A percentile compares a stretch with the other conserved stretches of the same genome.
phyloP scores from a whole-genome alignment of 495 filamentous ascomycete species.

The Immersiella caudata region DNA sequence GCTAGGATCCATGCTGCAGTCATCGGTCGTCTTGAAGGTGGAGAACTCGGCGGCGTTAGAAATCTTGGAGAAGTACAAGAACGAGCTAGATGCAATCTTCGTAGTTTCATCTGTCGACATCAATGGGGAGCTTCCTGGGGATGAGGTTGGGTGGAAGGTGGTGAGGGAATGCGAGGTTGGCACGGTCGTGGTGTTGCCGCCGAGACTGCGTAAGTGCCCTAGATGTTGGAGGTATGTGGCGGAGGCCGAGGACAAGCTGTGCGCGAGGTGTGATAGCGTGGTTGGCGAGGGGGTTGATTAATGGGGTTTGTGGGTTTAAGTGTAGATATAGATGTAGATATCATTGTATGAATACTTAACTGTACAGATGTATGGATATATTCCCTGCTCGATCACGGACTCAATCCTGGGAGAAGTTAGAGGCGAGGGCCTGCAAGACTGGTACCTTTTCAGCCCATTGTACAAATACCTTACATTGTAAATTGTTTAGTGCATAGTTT shows the following conservation, averaged over 20 bases:
- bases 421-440: too few relatives aligned
- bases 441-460: too few relatives aligned
- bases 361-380: too few relatives aligned
- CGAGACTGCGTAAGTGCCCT: conserved; percentile 70
- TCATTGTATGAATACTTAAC: too few relatives aligned
- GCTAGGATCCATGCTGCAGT: conserved; percentile 75
- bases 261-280: conserved; percentile 72
- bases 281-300: conserved; percentile 39
- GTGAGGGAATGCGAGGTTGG: conserved; percentile 55
- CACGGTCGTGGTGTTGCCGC: conserved; percentile 65
- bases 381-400: too few relatives aligned
- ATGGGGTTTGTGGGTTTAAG: not conserved
- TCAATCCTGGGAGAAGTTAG: too few relatives aligned
- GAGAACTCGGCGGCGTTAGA: conserved; percentile 30
- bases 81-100: conserved; percentile 72
- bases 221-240: conserved; percentile 86
- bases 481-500: too few relatives aligned
- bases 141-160: conserved; percentile 58
- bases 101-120: conserved; percentile 73
- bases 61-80: conserved; percentile 56
- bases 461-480: too few relatives aligned
- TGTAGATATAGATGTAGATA: not conserved
- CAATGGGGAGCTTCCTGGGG: conserved; percentile 32
- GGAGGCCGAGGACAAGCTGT: conserved; percentile 62
- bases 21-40: conserved; percentile 59